A percentile compares a stretch with the other conserved stretches of the same genome.
These are phyloP conservation scores for Epichloe sp. DNA, from an alignment of 2,329 filamentous ascomycete genomes.

Conservation along the genomic window DNA sequence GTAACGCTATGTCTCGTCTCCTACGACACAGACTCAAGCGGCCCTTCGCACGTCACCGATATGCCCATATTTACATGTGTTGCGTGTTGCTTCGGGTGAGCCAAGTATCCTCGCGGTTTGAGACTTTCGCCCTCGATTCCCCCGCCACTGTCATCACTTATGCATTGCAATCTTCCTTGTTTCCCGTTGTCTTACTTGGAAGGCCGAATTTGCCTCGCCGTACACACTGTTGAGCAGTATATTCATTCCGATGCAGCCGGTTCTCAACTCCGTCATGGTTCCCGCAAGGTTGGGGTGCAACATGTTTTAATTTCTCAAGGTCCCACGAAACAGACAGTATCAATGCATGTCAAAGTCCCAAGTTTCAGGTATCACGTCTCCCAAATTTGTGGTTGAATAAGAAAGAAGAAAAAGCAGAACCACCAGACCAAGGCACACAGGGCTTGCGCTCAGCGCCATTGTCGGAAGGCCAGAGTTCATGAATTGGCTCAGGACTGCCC, in stretches of 20 bases:
- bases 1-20: neutral
- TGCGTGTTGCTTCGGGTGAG: neutral
- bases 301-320: neutral
- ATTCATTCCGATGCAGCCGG: neutral
- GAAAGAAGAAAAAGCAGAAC: neutral
- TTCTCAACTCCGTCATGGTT: neutral
- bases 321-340: neutral
- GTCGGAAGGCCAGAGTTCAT: neutral
- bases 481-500: constrained; percentile 13
- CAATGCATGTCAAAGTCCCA: neutral
- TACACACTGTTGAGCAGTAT: neutral
- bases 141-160: neutral
- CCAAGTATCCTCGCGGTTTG: too few relatives aligned
- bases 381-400: neutral
- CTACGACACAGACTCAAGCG: neutral
- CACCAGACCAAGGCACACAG: neutral
- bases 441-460: neutral
- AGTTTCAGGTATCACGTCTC: neutral
- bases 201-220: neutral
- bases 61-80: neutral
- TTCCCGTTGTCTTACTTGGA: neutral
- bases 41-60: neutral
- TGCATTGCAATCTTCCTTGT: neutral
- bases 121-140: neutral
- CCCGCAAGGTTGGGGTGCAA: neutral